Conservation (phyloP, 257 asterid genomes). For the Lycium barbarum region DNA sequence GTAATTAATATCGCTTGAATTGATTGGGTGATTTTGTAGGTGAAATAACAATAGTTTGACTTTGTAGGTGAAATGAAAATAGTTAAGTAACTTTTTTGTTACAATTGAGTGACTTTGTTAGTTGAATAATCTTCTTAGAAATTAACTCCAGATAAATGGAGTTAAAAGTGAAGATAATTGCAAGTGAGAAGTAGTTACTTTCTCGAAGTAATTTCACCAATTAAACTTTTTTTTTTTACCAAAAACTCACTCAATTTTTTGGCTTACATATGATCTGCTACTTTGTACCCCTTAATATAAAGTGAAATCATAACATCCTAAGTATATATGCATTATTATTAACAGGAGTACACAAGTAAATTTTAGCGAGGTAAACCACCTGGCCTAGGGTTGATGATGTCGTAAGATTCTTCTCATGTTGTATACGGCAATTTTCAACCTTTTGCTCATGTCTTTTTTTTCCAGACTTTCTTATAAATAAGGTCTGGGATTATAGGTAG, state of each 20-base stretch:
- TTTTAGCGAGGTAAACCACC: conserved; percentile 7
- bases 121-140: too few species aligned
- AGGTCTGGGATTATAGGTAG: neutral
- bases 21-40: too few species aligned
- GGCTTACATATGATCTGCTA: neutral
- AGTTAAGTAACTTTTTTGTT: too few species aligned
- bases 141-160: neutral
- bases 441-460: neutral
- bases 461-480: neutral
- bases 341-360: neutral
- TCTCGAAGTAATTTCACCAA: neutral
- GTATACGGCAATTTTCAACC: neutral
- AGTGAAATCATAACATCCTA: neutral
- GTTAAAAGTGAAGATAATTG: neutral
- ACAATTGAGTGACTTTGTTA: too few species aligned
- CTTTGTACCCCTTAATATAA: neutral
- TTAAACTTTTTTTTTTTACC: neutral
- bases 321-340: neutral
- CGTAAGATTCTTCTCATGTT: neutral
- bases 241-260: neutral
- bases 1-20: too few species aligned
- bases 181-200: neutral
- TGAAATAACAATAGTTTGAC: too few species aligned
- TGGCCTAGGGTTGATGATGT: conserved; percentile 24
- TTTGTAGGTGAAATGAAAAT: too few species aligned